These are phyloP conservation scores for Chaetothyriales sp. DNA, from an alignment of 2,329 filamentous ascomycete genomes.

Conservation along the genomic window DNA sequence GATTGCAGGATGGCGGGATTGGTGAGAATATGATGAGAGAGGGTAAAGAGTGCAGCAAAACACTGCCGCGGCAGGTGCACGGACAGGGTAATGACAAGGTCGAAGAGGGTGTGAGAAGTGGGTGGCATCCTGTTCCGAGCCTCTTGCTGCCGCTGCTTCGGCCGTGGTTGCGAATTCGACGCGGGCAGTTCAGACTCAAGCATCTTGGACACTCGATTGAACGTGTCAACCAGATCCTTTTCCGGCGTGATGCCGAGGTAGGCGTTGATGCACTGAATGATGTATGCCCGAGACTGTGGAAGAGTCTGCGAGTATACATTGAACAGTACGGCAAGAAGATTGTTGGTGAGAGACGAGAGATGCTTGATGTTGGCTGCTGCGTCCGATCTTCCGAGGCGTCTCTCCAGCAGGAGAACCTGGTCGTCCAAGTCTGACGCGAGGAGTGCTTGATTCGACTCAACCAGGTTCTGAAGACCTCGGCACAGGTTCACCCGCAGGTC, in stretches of 20 bases:
- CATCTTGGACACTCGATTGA: conserved; percentile 73
- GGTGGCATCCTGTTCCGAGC: conserved; percentile 69
- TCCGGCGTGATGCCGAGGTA: conserved; percentile 79
- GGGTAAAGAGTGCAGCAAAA: conserved; percentile 72
- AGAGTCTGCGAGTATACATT: conserved; percentile 97
- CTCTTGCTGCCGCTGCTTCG: conserved; percentile 44
- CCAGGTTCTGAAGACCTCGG: conserved; percentile 67
- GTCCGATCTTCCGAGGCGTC: conserved; percentile 58
- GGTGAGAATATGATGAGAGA: conserved; percentile 69
- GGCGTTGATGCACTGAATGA: conserved; percentile 86
- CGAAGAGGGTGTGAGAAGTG: conserved; percentile 88
- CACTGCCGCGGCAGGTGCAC: conserved; percentile 80
- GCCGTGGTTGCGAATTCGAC: conserved; percentile 47
- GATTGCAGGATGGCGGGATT: conserved; percentile 43
- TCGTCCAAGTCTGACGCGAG: conserved; percentile 53
- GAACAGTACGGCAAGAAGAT: conserved; percentile 91
- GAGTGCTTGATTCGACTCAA: conserved; percentile 83
- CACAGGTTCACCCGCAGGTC: conserved; percentile 80
- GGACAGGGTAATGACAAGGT: conserved; percentile 90
- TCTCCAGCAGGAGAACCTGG: conserved; percentile 62
- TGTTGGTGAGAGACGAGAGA: conserved; percentile 64
- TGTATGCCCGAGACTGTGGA: conserved; percentile 78
- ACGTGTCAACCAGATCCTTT: conserved; percentile 71
- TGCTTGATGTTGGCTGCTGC: conserved; percentile 73
- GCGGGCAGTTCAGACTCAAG: conserved; percentile 57